Evolutionary conservation across 179 eudicot genomes (phyloP).

Genomic region (Corrigiola litoralis): DNA sequence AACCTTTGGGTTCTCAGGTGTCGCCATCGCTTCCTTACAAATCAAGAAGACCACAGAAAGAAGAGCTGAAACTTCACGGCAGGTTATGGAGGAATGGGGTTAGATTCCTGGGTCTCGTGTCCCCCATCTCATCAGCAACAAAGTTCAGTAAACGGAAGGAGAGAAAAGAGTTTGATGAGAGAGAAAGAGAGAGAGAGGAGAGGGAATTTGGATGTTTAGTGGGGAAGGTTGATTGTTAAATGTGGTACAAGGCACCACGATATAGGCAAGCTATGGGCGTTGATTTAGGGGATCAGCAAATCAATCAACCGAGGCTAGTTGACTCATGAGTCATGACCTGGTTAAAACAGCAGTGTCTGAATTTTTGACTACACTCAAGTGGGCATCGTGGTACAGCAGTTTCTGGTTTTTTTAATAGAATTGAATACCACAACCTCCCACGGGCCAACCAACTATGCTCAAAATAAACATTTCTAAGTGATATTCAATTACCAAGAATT

Average conservation of each 20-base stretch:
- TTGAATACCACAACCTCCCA: background rate
- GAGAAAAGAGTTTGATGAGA: background rate
- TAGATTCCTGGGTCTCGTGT: background rate
- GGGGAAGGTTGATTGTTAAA: background rate
- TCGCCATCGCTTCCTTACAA: constrained; percentile 20
- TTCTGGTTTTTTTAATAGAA: background rate
- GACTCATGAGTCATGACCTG: constrained; percentile 31
- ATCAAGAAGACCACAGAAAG: background rate
- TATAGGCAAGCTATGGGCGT: constrained; percentile 10
- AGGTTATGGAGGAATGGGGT: background rate
- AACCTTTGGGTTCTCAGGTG: constrained; percentile 27
- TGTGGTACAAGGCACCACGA: constrained; percentile 23
- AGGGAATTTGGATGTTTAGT: background rate
- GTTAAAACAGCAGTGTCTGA: constrained; percentile 12
- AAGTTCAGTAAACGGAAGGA: background rate
- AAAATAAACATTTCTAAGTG: background rate
- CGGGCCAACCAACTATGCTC: background rate
- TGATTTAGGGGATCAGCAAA: constrained; percentile 13
- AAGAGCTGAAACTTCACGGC: background rate
- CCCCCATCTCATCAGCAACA: background rate
- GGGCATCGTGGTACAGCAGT: constrained; percentile 18
- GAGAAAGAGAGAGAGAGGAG: background rate
- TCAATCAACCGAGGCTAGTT: constrained; percentile 21
- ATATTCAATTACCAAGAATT: background rate
- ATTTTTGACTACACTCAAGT: constrained; percentile 9